Conservation (phyloP, 2,329 filamentous ascomycete genomes). For the Fusarium liriodendri region DNA sequence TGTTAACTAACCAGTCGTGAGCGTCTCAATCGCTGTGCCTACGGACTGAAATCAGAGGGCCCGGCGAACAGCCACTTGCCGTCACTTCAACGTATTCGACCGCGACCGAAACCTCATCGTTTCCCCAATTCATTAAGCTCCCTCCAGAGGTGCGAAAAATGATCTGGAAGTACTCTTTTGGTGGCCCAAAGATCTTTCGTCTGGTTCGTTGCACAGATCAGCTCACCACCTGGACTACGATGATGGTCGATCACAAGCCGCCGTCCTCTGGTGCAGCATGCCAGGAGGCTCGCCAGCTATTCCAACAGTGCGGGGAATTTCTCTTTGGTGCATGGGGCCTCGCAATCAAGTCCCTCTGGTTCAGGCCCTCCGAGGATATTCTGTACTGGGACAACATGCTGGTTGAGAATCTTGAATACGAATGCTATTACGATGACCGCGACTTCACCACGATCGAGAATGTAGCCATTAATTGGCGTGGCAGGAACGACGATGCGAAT, state of each 20-base stretch:
- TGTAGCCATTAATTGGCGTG: background rate
- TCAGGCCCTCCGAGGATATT: background rate
- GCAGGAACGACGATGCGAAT: too few relatives aligned
- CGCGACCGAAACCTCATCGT: background rate
- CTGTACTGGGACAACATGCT: background rate
- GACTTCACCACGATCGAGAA: background rate
- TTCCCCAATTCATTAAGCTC: background rate
- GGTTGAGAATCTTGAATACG: too few relatives aligned
- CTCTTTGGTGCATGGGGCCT: background rate
- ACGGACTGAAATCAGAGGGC: background rate
- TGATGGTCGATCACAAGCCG: slow-evolving; percentile 1
- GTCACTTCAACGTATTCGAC: background rate
- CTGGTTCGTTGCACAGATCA: background rate
- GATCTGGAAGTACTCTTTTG: background rate
- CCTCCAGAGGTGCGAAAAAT: background rate
- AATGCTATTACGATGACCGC: background rate
- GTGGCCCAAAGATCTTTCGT: slow-evolving; percentile 6
- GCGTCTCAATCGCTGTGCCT: background rate
- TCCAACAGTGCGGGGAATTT: background rate
- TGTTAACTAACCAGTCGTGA: background rate
- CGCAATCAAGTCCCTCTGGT: background rate
- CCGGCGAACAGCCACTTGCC: background rate
- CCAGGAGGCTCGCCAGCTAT: background rate
- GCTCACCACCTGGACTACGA: background rate
- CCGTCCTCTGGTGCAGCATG: background rate